A percentile compares a stretch with the other conserved stretches of the same genome.
Conservation (phyloP, 1,139 yeast species). For the Diutina siamensis region DNA sequence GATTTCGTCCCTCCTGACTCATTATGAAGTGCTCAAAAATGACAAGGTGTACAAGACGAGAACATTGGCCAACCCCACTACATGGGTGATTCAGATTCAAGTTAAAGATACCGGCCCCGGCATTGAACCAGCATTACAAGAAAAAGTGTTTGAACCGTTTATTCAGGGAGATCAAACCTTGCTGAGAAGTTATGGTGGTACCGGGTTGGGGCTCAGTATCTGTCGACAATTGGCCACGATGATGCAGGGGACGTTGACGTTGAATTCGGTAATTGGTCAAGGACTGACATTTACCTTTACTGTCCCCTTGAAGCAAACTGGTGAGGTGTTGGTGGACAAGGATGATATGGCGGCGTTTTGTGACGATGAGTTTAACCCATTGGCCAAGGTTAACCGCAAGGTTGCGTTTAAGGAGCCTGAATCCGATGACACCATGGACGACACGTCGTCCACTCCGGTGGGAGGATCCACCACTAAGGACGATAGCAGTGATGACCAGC, state of each 20-base stretch:
- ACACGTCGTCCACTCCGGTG: too few relatives aligned
- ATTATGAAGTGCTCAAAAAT: conserved; percentile 14
- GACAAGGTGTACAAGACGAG: conserved; percentile 25
- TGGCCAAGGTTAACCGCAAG: conserved; percentile 23
- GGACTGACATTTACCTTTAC: conserved; percentile 78
- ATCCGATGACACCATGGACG: too few relatives aligned
- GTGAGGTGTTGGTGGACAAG: conserved; percentile 38
- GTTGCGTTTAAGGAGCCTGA: conserved; percentile 20
- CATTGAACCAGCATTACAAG: conserved; percentile 66
- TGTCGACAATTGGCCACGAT: conserved; percentile 82
- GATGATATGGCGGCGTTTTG: conserved; percentile 29
- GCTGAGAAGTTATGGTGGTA: conserved; percentile 87
- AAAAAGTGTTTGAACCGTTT: conserved; percentile 87
- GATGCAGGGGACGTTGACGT: conserved; percentile 74
- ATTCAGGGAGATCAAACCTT: conserved; percentile 94
- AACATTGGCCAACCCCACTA: conserved; percentile 27
- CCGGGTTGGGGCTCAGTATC: conserved; percentile 88
- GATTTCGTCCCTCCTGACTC: background rate
- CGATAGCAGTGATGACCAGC: background rate
- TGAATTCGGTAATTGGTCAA: conserved; percentile 56
- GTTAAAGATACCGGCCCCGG: conserved; percentile 93
- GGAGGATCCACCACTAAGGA: background rate
- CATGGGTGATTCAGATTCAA: conserved; percentile 59
- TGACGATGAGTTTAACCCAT: conserved; percentile 25
- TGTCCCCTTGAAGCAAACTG: conserved; percentile 65